These are phyloP conservation scores for Monascus purpureus DNA, from an alignment of 495 filamentous ascomycete species.

Conservation along the genomic window DNA sequence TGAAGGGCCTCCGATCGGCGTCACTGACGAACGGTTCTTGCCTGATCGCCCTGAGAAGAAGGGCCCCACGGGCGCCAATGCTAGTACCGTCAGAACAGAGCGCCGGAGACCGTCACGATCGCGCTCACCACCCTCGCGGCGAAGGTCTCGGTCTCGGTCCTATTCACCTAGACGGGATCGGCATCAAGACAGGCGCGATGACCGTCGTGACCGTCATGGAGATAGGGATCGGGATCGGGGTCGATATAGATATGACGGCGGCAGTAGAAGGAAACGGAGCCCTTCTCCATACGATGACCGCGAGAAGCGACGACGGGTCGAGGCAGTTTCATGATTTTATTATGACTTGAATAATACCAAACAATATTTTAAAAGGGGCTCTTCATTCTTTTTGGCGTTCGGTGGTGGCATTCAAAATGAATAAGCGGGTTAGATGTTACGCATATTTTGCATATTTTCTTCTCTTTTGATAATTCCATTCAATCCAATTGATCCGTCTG, in stretches of 20 bases:
- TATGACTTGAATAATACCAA: no score
- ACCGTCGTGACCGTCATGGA: conserved; percentile 14
- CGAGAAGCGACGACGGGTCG: conserved; percentile 56
- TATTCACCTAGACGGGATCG: conserved; percentile 21
- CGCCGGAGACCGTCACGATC: no score
- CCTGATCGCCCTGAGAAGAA: conserved; percentile 40
- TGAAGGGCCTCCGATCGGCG: conserved; percentile 29
- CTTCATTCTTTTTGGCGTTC: no score
- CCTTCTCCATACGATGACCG: conserved; percentile 47
- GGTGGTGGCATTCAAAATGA: no score
- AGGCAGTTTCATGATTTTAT: conserved; percentile 13
- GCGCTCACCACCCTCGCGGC: no score
- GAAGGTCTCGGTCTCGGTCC: conserved; percentile 8
- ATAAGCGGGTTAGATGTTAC: no score
- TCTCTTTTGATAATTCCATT: no score
- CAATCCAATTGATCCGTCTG: no score
- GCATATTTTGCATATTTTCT: no score
- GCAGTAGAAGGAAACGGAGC: conserved; percentile 46
- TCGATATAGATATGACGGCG: conserved; percentile 17
- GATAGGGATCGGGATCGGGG: conserved; percentile 36
- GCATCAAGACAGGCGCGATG: conserved; percentile 12
- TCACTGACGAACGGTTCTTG: conserved; percentile 57
- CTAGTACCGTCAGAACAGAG: conserved; percentile 28
- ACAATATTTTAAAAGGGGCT: no score
- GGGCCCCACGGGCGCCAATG: conserved; percentile 37